Evolutionary conservation across 495 filamentous ascomycete genomes (phyloP), one percentile per base, ranked within the genome.

Genomic region (Hypoxylon fragiforme): DNA sequence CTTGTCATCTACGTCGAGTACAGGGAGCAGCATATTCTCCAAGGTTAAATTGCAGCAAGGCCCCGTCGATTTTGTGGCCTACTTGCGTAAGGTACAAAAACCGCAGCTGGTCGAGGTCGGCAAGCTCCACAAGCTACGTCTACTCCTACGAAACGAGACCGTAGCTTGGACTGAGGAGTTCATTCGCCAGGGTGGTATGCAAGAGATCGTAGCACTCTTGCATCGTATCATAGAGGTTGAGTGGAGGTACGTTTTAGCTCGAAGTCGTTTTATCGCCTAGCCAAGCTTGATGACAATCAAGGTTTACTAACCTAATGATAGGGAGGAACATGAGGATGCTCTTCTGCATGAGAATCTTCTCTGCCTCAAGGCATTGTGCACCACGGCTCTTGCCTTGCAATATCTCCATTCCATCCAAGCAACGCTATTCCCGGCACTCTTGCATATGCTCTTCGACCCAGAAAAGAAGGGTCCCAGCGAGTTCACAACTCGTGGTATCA

Each of bases 401-500:
- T 86, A 90, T 58, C 83, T 98, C n/a, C 79, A 86, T 41, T 79
- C 81, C 2, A 87, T 97, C 62, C 89, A 94, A 57, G 70, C 73
- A 31, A 85, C 82, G 3, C 78, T 98, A 3, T 97, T 98, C 69
- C 92, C 94, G 12, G 87, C 88, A 3, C 75, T 98, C 42, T 71
- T 97, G 42, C 81, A 80, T 47, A 91, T 97, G 84, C 75, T 98
- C 24, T 98, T 97, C 62, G 92, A 96, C 64, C 89, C 95, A 20
- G 92, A 98, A 63, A 94, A 89, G 73, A 97, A 97, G 69, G 94
- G 94, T 0, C 94, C 94, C 0, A 91, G 86, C 77, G 94, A 98
- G 65, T 98, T 95, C 70, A 91, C 88, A 5, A 97, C 94, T 18
- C 84, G 94, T 28, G 82, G 81, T 38, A 87, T 98, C 57, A 88